Conservation (phyloP, 2,329 filamentous ascomycete genomes). For the Epichloe festucae region DNA sequence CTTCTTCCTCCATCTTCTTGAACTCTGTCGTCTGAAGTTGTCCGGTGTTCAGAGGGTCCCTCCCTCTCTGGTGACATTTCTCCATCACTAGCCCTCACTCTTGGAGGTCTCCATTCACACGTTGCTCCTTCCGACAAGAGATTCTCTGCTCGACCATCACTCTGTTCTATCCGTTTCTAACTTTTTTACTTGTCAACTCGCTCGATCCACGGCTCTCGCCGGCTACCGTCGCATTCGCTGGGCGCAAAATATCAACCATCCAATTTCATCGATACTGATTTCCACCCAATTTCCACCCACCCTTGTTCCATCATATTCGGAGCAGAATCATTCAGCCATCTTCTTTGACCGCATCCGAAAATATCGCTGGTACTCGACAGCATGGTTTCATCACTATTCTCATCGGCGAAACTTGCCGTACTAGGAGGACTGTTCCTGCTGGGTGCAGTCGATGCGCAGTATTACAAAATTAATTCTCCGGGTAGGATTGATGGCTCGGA, state of each 20-base stretch:
- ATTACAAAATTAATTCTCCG: constrained; percentile 19
- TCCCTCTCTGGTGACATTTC: neutral
- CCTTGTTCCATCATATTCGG: neutral
- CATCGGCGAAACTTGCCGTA: constrained; percentile 2
- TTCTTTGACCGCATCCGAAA: neutral
- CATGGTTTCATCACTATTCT: constrained; percentile 2
- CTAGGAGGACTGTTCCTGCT: constrained; percentile 1
- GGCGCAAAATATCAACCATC: neutral
- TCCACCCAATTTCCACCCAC: neutral
- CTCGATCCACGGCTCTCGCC: neutral
- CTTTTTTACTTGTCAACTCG: neutral
- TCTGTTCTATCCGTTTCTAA: neutral
- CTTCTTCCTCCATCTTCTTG: neutral
- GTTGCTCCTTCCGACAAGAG: neutral
- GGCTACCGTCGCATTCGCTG: neutral
- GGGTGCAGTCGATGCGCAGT: constrained; percentile 11
- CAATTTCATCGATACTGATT: neutral
- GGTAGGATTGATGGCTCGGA: constrained; percentile 11
- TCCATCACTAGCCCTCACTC: neutral
- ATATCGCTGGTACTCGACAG: neutral
- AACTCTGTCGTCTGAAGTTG: neutral
- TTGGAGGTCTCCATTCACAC: neutral
- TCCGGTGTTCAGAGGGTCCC: neutral
- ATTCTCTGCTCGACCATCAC: too few relatives aligned
- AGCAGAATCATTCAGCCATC: neutral